These are phyloP conservation scores for Rhynchosporium graminicola DNA, from an alignment of 2,329 filamentous ascomycete species.

Conservation along the genomic window DNA sequence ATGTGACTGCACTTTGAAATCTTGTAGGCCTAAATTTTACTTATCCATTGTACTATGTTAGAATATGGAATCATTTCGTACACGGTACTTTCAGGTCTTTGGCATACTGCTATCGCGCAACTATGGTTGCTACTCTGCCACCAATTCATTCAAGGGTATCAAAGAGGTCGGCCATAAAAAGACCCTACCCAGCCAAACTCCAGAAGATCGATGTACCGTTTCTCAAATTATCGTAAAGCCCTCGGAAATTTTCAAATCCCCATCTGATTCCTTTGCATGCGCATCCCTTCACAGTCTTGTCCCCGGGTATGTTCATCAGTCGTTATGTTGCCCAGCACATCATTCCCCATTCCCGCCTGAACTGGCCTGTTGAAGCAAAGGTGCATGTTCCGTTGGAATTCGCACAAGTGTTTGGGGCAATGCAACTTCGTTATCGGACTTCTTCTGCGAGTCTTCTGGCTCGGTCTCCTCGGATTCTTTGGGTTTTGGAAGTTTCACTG, in stretches of 20 bases:
- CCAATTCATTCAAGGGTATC: background rate
- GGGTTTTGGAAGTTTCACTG: conserved; percentile 70
- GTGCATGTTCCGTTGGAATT: conserved; percentile 79
- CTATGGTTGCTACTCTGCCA: background rate
- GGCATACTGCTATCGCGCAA: background rate
- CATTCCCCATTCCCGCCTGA: conserved; percentile 26
- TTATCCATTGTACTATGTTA: background rate
- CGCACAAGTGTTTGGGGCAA: conserved; percentile 81
- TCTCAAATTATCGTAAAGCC: background rate
- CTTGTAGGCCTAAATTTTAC: too few relatives aligned
- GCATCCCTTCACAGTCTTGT: background rate
- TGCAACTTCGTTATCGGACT: conserved; percentile 44
- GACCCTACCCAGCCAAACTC: background rate
- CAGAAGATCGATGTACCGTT: background rate
- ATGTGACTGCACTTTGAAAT: background rate
- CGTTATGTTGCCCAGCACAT: conserved; percentile 1
- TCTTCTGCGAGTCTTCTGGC: conserved; percentile 46
- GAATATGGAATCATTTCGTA: too few relatives aligned
- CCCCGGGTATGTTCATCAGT: conserved; percentile 13
- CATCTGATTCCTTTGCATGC: background rate
- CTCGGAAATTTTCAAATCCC: background rate
- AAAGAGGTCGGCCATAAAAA: background rate
- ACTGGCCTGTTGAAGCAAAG: conserved; percentile 52
- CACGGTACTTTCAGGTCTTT: background rate
- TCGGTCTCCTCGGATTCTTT: conserved; percentile 46